Conservation (phyloP, 2,329 filamentous ascomycete species). For the Escovopsis sp. region DNA sequence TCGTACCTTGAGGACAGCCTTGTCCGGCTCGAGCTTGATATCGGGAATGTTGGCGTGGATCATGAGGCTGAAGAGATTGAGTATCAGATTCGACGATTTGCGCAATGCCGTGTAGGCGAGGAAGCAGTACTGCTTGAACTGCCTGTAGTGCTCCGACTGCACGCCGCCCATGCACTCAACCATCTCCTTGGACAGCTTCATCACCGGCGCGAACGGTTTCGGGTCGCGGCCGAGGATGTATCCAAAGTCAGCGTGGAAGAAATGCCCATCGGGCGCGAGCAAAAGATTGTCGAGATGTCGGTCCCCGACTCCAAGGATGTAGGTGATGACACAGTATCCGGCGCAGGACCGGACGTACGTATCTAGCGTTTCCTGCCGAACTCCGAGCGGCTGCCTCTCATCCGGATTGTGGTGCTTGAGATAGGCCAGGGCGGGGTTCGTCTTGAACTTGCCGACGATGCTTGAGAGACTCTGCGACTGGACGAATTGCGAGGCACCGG, state of each 20-base stretch:
- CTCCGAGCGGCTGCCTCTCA: conserved; percentile 60
- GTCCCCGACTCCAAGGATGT: conserved; percentile 90
- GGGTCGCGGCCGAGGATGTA: conserved; percentile 95
- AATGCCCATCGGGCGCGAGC: conserved; percentile 76
- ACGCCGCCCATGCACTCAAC: conserved; percentile 94
- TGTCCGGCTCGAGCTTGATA: conserved; percentile 81
- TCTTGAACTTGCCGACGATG: conserved; percentile 69
- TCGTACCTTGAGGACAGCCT: conserved; percentile 86
- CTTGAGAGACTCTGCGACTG: conserved; percentile 71
- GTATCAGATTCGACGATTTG: conserved; percentile 77
- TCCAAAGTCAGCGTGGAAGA: conserved; percentile 97
- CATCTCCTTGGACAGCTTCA: conserved; percentile 98
- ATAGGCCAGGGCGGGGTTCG: conserved; percentile 61
- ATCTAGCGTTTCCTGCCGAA: conserved; percentile 85
- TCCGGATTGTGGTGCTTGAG: conserved; percentile 84
- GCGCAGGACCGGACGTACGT: conserved; percentile 93
- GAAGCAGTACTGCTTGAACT: conserved; percentile 93
- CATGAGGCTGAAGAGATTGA: conserved; percentile 95
- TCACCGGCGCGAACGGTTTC: conserved; percentile 90
- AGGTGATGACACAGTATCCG: conserved; percentile 96
- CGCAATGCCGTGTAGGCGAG: conserved; percentile 83
- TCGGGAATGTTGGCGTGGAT: conserved; percentile 95
- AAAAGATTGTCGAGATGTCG: conserved; percentile 92
- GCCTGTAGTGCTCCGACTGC: conserved; percentile 62
- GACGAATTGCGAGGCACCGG: conserved; percentile 87